Evolutionary conservation across 2,329 filamentous ascomycete genomes (phyloP), one percentile per base, ranked within the genome.

Genomic region (Ophiocordyceps camponoti-floridani): DNA sequence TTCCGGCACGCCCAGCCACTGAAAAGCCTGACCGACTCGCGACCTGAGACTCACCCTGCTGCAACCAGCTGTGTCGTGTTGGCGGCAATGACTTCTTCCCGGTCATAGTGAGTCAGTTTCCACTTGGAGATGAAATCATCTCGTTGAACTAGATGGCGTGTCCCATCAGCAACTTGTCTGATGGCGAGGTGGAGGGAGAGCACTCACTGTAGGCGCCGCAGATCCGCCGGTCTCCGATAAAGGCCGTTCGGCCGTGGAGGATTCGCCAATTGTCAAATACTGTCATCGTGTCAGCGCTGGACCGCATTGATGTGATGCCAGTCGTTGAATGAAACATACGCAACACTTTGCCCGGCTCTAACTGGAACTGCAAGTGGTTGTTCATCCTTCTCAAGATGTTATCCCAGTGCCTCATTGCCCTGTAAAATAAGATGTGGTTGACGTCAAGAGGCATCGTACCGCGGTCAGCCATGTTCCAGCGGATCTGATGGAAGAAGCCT

Each of bases 241-340:
- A 98, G 0, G 75, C 75, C 44, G 79, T 79, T 53, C 91, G 71
- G 1, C 89, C 91, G 61, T 98, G 91, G 52, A 96, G 65, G 31
- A 95, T 82, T 47, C 91, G 75, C 87, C 89, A 95, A 56, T 98
- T 96, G 58, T 98, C 85, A 60, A 98, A 95, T 42, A 96, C 83
- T 84, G 52, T 11, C 35, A 6, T 16, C 31, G 18, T 43, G 42
- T 46, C 30, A 45, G 45, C 27, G 23, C 40, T 2, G 11, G 13
- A 16, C 4, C 37, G 37, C 28, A 40, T 40, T 23, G 14, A 13
- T 41, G 6, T 6, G 14, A 13, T 41, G 6, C 9, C 40, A 26
- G 19, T 3, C 23, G 40, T 28, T n/a, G n/a, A 38, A 40, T 10
- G 40, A 6, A 3, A 68, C 78, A 62, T 65, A 88, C 84, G 78